Evolutionary conservation across 352 stramenopile species (phyloP).

Genomic region (Pythium rhizo-oryzae): DNA sequence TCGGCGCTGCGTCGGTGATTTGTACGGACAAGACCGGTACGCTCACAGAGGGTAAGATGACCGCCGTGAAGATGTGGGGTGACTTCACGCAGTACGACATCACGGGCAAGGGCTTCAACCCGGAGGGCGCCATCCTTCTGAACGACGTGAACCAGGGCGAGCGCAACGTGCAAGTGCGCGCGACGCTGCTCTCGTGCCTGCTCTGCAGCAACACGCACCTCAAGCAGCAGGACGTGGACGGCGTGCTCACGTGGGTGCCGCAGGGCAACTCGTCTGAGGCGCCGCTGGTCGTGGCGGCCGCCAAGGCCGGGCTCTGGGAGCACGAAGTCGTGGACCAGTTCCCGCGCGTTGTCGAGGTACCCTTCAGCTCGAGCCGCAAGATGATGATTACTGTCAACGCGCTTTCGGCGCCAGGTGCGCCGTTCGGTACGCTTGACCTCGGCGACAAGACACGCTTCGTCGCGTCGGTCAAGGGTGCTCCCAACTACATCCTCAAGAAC

Average conservation of each 20-base stretch:
- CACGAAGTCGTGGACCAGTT: slow-evolving; percentile 51
- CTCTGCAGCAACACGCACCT: slow-evolving; percentile 80
- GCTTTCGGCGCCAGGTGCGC: slow-evolving; percentile 37
- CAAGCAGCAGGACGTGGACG: slow-evolving; percentile 59
- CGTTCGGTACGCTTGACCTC: slow-evolving; percentile 46
- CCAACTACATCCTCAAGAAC: slow-evolving; percentile 73
- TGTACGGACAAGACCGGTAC: slow-evolving; percentile 96
- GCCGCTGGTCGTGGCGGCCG: slow-evolving; percentile 66
- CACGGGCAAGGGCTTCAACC: slow-evolving; percentile 64
- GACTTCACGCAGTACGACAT: slow-evolving; percentile 71
- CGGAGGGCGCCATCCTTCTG: slow-evolving; percentile 52
- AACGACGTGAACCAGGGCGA: slow-evolving; percentile 44
- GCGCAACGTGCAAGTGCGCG: slow-evolving; percentile 54
- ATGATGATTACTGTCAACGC: slow-evolving; percentile 90
- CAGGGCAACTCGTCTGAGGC: slow-evolving; percentile 77
- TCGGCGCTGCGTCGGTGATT: slow-evolving; percentile 92
- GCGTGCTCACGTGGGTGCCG: slow-evolving; percentile 48
- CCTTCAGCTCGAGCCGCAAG: slow-evolving; percentile 95
- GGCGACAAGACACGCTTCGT: slow-evolving; percentile 42
- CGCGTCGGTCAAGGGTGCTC: slow-evolving; percentile 63
- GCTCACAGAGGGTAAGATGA: slow-evolving; percentile 90
- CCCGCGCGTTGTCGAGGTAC: slow-evolving; percentile 87
- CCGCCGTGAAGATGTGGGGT: slow-evolving; percentile 73
- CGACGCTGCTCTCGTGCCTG: slow-evolving; percentile 60
- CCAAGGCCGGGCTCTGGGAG: slow-evolving; percentile 67